phyloP scores from a whole-genome alignment of 2,329 filamentous ascomycete species.

The Penicillium palitans region DNA sequence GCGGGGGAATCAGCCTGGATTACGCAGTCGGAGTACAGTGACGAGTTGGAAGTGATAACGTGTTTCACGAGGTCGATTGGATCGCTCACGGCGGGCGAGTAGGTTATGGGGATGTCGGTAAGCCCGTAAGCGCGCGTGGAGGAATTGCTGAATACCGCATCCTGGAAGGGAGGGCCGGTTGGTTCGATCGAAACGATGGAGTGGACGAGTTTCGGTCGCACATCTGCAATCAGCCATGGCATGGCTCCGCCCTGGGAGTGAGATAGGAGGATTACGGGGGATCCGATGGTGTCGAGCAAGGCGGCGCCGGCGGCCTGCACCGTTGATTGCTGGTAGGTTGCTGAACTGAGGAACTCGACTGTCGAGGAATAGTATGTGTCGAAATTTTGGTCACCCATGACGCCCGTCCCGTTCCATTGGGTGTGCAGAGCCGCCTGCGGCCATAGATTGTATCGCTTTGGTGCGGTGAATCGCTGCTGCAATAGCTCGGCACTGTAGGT shows the following conservation, averaged over 20 bases:
- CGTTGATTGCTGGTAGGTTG: constrained; percentile 29
- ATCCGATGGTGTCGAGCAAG: constrained; percentile 48
- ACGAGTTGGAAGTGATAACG: constrained; percentile 18
- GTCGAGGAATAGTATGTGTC: constrained; percentile 49
- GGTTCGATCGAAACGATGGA: constrained; percentile 55
- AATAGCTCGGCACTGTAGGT: constrained; percentile 28
- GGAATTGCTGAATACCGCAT: constrained; percentile 41
- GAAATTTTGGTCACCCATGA: constrained; percentile 50
- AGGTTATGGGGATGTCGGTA: constrained; percentile 52
- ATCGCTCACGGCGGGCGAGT: constrained; percentile 46
- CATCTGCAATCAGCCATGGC: constrained; percentile 53
- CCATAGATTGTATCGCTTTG: constrained; percentile 40
- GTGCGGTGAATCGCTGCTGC: constrained; percentile 36
- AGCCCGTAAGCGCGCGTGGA: constrained; percentile 48
- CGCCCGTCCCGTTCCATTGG: constrained; percentile 41
- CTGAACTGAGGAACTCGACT: constrained; percentile 15
- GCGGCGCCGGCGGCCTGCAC: constrained; percentile 42
- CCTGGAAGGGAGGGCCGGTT: constrained; percentile 52
- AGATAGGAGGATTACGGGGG: constrained; percentile 47
- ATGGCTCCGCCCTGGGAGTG: constrained; percentile 52
- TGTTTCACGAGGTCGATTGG: constrained; percentile 38
- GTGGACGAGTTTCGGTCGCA: constrained; percentile 48
- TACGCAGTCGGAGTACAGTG: constrained; percentile 36
- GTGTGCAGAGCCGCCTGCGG: constrained; percentile 47
- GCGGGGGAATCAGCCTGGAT: constrained; percentile 38